These are phyloP conservation scores for Coccomyxa subellipsoidea DNA, from an alignment of 163 green algal species.

Conservation along the genomic window DNA sequence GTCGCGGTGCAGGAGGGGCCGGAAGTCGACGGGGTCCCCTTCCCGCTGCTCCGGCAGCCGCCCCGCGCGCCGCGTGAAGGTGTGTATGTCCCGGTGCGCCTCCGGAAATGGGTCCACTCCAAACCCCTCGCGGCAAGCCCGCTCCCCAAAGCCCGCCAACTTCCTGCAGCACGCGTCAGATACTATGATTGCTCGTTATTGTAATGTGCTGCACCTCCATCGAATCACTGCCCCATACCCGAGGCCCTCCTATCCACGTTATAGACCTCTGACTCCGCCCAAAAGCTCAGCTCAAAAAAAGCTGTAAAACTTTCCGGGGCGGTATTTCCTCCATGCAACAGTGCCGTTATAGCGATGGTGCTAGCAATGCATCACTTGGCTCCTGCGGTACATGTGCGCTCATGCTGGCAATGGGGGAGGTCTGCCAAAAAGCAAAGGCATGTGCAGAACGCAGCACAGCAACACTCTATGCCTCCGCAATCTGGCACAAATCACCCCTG, in stretches of 20 bases:
- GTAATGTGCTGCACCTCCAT: too few species aligned
- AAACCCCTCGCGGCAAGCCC: conserved; percentile 44
- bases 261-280: too few species aligned
- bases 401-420: too few species aligned
- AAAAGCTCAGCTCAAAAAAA: too few species aligned
- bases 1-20: conserved; percentile 87
- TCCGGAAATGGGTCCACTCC: conserved; percentile 75
- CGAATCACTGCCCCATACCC: too few species aligned
- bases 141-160: conserved; percentile 76
- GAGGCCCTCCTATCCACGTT: too few species aligned
- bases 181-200: neutral
- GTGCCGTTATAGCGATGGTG: too few species aligned
- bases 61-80: conserved; percentile 79
- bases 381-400: too few species aligned
- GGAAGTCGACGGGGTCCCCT: conserved; percentile 75
- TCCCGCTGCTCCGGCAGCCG: conserved; percentile 78
- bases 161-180: conserved; percentile 23
- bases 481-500: neutral
- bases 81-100: conserved; percentile 82
- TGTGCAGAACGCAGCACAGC: neutral
- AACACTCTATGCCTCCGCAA: neutral
- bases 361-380: too few species aligned
- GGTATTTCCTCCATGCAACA: too few species aligned
- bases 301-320: too few species aligned
- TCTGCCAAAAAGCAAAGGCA: too few species aligned